Base-by-base conservation (phyloP, 2,329 filamentous ascomycete genomes). In the Geosmithia morbida region DNA sequence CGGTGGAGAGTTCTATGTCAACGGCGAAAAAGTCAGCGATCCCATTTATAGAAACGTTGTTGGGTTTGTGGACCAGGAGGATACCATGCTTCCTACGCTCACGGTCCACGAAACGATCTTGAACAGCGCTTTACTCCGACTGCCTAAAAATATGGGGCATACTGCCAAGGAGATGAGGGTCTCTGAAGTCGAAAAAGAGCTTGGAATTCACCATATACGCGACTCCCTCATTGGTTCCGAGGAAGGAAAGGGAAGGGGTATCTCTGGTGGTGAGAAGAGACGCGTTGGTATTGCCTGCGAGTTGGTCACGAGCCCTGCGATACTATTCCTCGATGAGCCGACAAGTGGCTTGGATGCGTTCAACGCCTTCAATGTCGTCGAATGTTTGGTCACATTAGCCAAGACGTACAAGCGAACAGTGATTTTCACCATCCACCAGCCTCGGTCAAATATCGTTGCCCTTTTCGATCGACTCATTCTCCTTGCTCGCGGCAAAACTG, bases 51-150 rank as follows among this genome's bases (percentile, higher is more conserved):
- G 85, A 60, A 89, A 80, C 51, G 87, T 97, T 46, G 84, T 96
- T 53, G 92, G 94, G 19, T 98, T 97, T 56, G 92, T 98, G 41
- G 92, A 98, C 56, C 92, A 98, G 66, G 92, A 98, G 59, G 92
- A 98, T 60, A 94, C 90, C 5, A 90, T 98, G 81, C 73, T 98
- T 42, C 83, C 92, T 0, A 98, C 92, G 1, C 70, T 98, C 54
- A 98, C 92, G 0, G 92, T 98, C 8, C 92, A 98, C 62, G 92
- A 98, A 65, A 98, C 92, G 0, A 98, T 98, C 51, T 71, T 96
- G 52, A 96, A 86, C 56, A 97, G 90, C 57, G 92, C 92, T 22
- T 70, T 97, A 17, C 77, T 98, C 45, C 81, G 94, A 55, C 74
- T 98, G n/a, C 92, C 92, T 3, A 82, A 82, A 46, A 85, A 94